These are phyloP conservation scores for Mortierella claussenii DNA, from an alignment of 192 early-diverging fungal genomes.

Conservation along the genomic window DNA sequence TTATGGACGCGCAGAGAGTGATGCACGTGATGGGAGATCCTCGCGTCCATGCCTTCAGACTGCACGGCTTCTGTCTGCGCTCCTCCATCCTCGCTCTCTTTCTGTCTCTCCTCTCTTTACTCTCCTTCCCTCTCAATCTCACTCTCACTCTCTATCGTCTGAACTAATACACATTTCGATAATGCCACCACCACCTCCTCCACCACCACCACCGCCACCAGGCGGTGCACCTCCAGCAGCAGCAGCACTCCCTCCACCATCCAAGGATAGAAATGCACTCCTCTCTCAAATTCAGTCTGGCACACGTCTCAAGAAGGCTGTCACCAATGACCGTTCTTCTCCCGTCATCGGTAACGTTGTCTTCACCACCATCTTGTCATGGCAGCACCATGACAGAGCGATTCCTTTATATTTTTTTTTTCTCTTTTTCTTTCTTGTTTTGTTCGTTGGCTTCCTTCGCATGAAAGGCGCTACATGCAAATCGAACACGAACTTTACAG, in stretches of 20 bases:
- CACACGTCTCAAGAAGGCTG: slow-evolving; percentile 69
- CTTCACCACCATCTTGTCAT: background rate
- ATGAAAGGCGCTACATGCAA: background rate
- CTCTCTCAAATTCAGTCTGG: slow-evolving; percentile 81
- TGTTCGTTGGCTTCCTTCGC: background rate
- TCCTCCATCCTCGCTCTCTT: too few species aligned
- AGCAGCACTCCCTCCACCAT: slow-evolving; percentile 17
- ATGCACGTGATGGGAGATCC: too few species aligned
- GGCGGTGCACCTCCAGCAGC: slow-evolving; percentile 35
- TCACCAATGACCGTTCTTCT: slow-evolving; percentile 79
- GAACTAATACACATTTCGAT: background rate
- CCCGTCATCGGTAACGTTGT: slow-evolving; percentile 58
- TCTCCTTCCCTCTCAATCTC: too few species aligned
- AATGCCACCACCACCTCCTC: slow-evolving; percentile 57
- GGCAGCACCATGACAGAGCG: background rate
- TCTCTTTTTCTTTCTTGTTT: background rate
- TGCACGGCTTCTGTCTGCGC: too few species aligned
- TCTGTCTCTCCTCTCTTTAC: too few species aligned
- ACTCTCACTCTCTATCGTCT: too few species aligned
- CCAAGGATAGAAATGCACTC: slow-evolving; percentile 63
- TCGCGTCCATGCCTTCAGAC: too few species aligned
- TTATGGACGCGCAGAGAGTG: too few species aligned
- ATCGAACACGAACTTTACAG: too few species aligned
- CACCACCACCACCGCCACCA: slow-evolving; percentile 54
- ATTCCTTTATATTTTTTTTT: background rate